Base-by-base conservation (phyloP, 208 protist species). In the Porcisia deanei region DNA sequence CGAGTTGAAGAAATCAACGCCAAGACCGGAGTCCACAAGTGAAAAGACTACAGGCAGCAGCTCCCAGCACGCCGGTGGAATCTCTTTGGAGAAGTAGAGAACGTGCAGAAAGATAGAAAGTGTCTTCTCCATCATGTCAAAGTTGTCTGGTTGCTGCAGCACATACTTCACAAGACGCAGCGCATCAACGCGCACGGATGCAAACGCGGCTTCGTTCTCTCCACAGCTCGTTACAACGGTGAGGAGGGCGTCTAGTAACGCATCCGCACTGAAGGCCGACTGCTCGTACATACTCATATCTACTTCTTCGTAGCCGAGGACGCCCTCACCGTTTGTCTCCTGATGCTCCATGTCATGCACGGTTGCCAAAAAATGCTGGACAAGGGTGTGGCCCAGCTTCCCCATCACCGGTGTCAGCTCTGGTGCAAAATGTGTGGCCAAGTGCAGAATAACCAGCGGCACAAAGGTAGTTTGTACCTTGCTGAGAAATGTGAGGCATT, bases 401-500 rank as follows among this genome's bases (percentile, higher is more conserved):
- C 81, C 88, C 78, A 97, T 87, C 18, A 96, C 87, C 8, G 83
- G 77, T 0, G 87, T 87, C 65, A 97, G 83, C 80, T 97, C 91
- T 12, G 90, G 89, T 22, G 93, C 84, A 80, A 96, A 97, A 84
- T 97, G 87, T 14, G 89, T 90, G 22, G 88, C 82, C n/a, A 97
- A 80, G 81, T 95, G 90, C n/a, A 95, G 82, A 34, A 97, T 86
- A 5, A 86, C 90, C 14, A 84, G 83, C 9, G 93, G 93, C 30
- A 97, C 87, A 72, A 95, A 96, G 10, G 89, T 92, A 22, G 93
- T 97, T 65, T 95, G 86, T n/a, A 97, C 91, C 66, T 82, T 83
- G 75, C 91, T 84, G 53, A 97, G 75, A 63, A 97, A 96, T 45
- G 10, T 37, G 18, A 97, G 86, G 67, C 93, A 96, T 83, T 96